Evolutionary conservation across 2,329 filamentous ascomycete species (phyloP).

Genomic region (Pseudopithomyces maydicus): DNA sequence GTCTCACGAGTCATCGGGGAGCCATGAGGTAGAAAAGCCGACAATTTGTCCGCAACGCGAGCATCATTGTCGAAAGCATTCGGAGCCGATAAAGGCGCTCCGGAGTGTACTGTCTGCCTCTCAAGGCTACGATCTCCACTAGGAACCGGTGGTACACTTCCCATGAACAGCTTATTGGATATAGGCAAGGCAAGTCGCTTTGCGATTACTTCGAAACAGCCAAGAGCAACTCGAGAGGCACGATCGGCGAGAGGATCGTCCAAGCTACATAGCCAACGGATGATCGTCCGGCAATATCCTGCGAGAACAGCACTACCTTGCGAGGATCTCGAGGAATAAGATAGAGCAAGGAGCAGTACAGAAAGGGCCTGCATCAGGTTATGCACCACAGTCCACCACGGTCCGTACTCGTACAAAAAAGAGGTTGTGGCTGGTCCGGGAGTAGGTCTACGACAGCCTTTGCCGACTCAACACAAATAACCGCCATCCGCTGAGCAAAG

Average conservation of each 20-base stretch:
- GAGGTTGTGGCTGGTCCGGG: constrained; percentile 36
- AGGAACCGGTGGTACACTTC: too few species aligned
- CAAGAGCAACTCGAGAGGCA: constrained; percentile 26
- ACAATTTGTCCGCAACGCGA: too few species aligned
- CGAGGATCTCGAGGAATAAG: constrained; percentile 28
- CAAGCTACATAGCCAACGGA: constrained; percentile 43
- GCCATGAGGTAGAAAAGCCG: too few species aligned
- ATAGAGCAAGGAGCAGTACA: constrained; percentile 46
- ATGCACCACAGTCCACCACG: constrained; percentile 50
- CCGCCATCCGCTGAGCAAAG: constrained; percentile 39
- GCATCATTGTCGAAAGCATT: too few species aligned
- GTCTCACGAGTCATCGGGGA: too few species aligned
- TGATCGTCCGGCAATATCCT: constrained; percentile 32
- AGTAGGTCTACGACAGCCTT: constrained; percentile 40
- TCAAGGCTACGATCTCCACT: too few species aligned
- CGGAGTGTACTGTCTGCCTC: too few species aligned
- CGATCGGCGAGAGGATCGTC: constrained; percentile 31
- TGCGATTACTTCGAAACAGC: constrained; percentile 23
- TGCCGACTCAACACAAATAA: constrained; percentile 45
- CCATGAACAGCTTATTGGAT: constrained; percentile 7
- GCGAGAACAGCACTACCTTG: constrained; percentile 25
- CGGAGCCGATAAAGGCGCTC: too few species aligned
- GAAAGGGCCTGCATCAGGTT: constrained; percentile 48
- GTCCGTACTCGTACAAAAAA: constrained; percentile 39
- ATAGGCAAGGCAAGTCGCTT: constrained; percentile 20